Conservation (phyloP, 176 grass and related monocot species). For the barley (Hordeum vulgare) region MorexV3_pseudomolecules_assembly NC_058523.1:430074999-430075498, state of each 20-base stretch:
- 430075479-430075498: constrained; percentile 37
- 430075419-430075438: constrained; percentile 37
- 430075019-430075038: background rate
- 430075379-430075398: constrained; percentile 1
- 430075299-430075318: constrained; percentile 37
- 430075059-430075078: background rate
- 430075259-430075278: constrained; percentile 14
- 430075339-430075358: constrained; percentile 42
- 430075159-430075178: constrained; percentile 37
- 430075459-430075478: constrained; percentile 19
- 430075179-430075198: constrained; percentile 46
- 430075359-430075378: constrained; percentile 37
- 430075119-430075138: background rate
- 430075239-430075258: constrained; percentile 54
- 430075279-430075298: constrained; percentile 16
- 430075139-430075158: constrained; percentile 23
- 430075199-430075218: constrained; percentile 32
- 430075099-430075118: background rate
- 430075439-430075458: constrained; percentile 35
- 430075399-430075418: background rate
- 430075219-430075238: constrained; percentile 47
- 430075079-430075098: background rate
- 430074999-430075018: background rate
- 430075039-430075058: constrained; percentile 4
- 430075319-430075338: constrained; percentile 34